Base-by-base conservation (phyloP, 192 early-diverging fungal species). In the Linnemannia schmuckeri region DNA sequence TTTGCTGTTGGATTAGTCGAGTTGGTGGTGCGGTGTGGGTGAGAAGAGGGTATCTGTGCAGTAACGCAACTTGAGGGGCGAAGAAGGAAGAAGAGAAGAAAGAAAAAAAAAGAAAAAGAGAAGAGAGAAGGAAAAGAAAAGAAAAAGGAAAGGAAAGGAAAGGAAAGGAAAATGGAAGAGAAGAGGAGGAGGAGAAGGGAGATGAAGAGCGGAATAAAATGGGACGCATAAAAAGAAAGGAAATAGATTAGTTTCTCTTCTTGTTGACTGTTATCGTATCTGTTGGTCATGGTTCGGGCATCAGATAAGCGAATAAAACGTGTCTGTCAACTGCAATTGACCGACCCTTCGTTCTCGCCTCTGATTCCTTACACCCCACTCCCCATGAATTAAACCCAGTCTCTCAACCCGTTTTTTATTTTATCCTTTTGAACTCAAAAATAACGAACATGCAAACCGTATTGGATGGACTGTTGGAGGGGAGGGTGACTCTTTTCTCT, bases 401-500 rank as follows among this genome's bases (percentile, higher is more conserved):
- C 70, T 20, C 15, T 44, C 42, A 66, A 66, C 61, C 61, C 61
- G 61, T 15, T 66, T 66, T 33, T 27, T 57, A 10, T 18, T 24
- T 46, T 13, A 2, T 20, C 17, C 30, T 33, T 24, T 66, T 66
- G 61, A 66, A 66, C 61, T 66, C 61, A 66, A 66, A 61, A 61
- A 57, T 12, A 57, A 24, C 20, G 10, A 30, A 27, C n/a, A 63
- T 49, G 15, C 57, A 63, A 63, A 63, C 57, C 27, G 57, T 63
- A 66, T 35, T 66, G 61, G 61, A 13, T 12, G 30, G n/a, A 57
- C 13, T 18, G 49, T 52, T 52, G 18, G 13, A 12, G 24, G 27
- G 13, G 13, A 4, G 7, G 38, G 75, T 77, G 75, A 77, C 75
- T 77, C 75, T 77, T 77, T 77, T 77, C 42, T 77, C 75, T 77